Evolutionary conservation across 2,329 filamentous ascomycete species (phyloP).

Genomic region (Drechslerella coelobrocha): DNA sequence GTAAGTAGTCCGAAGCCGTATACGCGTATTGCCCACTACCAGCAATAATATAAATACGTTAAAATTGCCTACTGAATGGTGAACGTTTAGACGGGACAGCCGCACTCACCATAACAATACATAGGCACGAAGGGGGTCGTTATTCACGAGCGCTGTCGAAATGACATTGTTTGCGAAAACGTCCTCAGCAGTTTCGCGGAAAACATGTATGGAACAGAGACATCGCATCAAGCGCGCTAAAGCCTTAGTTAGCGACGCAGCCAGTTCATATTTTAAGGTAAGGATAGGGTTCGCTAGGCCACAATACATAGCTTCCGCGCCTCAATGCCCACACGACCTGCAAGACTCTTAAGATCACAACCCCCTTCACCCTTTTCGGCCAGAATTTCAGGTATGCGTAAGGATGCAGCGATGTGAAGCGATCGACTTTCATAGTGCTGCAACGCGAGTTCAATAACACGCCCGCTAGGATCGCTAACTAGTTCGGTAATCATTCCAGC

Average conservation of each 20-base stretch:
- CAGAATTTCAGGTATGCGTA: conserved; percentile 57
- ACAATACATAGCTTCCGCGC: conserved; percentile 55
- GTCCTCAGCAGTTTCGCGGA: conserved; percentile 55
- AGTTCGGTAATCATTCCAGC: conserved; percentile 57
- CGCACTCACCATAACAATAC: conserved; percentile 56
- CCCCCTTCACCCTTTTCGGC: conserved; percentile 53
- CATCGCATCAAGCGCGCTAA: conserved; percentile 57
- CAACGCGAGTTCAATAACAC: conserved; percentile 57
- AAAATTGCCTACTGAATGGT: neutral
- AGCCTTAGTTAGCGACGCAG: conserved; percentile 12
- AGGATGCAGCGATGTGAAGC: conserved; percentile 57
- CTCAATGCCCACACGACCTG: conserved; percentile 55
- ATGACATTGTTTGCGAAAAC: conserved; percentile 58
- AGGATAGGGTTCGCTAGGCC: neutral
- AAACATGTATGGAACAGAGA: conserved; percentile 58
- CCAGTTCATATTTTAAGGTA: neutral
- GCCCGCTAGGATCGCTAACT: conserved; percentile 56
- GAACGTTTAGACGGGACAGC: neutral
- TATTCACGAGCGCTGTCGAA: conserved; percentile 57
- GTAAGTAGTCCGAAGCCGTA: conserved; percentile 56
- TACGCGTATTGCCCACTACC: conserved; percentile 56
- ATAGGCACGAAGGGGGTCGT: conserved; percentile 58
- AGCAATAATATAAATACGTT: conserved; percentile 1
- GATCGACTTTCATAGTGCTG: conserved; percentile 58
- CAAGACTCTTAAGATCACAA: conserved; percentile 54